These are phyloP conservation scores for Tylopilus orsonianus DNA, from an alignment of 1,284 basidiomycete species.

Conservation along the genomic window DNA sequence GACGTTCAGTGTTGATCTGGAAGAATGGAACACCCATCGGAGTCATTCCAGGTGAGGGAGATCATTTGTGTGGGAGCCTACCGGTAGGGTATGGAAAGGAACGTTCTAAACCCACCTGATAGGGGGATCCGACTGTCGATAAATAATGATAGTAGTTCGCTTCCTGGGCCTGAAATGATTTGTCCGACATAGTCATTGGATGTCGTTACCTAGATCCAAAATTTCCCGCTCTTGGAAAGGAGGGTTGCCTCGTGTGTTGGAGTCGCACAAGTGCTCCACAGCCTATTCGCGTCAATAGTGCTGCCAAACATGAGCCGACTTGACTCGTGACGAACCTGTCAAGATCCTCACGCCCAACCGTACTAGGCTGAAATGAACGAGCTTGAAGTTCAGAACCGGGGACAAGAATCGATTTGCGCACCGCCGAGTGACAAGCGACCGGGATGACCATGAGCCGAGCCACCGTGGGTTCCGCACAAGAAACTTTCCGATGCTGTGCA, in stretches of 20 bases:
- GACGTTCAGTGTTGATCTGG: slow-evolving; percentile 3
- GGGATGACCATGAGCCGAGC: not conserved
- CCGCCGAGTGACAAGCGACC: too few relatives aligned
- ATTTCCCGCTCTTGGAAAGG: slow-evolving; percentile 10
- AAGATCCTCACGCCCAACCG: not conserved
- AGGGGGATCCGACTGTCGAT: slow-evolving; percentile 1
- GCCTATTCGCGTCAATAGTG: slow-evolving; percentile 6
- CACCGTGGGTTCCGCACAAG: too few relatives aligned
- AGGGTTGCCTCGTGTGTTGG: slow-evolving; percentile 20
- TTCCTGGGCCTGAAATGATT: slow-evolving; percentile 15
- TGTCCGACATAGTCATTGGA: not conserved
- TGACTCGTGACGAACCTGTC: not conserved
- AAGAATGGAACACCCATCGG: slow-evolving; percentile 7
- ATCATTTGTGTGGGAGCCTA: not conserved
- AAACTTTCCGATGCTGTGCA: not conserved
- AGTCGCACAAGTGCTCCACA: slow-evolving; percentile 1
- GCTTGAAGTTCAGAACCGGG: not conserved
- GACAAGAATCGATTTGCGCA: not conserved
- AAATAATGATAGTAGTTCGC: not conserved
- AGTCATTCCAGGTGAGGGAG: not conserved
- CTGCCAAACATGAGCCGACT: not conserved
- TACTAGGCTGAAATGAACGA: not conserved
- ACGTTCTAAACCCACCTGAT: not conserved
- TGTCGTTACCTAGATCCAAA: slow-evolving; percentile 6
- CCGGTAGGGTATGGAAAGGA: not conserved